Base-by-base conservation (phyloP, 2,329 filamentous ascomycete species). In the Colletotrichum cereale region DNA sequence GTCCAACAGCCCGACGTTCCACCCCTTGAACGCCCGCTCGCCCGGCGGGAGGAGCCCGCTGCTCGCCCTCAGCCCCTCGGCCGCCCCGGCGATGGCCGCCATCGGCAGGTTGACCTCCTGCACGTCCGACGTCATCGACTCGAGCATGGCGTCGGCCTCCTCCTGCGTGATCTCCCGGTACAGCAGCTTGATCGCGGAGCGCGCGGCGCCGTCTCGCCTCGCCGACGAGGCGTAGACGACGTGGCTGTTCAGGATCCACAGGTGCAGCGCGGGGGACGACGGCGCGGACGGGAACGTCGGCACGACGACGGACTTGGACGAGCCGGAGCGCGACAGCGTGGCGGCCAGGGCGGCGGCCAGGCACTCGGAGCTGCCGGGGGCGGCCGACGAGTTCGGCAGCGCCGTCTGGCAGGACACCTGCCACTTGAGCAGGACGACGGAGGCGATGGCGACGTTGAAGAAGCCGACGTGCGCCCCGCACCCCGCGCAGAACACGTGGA, bases 1-100 rank as follows among this genome's bases (percentile, higher is more conserved):
- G 73, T 87, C 85, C 71, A 94, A 77, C 24, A 94, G 78, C 2
- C 90, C 91, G 6, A 94, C 89, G 34, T 86, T 85, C 91, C 91
- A 94, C n/a, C 86, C 87, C 77, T 88, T 85, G 74, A 93, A 92
- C 36, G 75, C 81, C 67, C 89, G 84, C 71, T 91, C 88, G 11
- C 82, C 82, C 0, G 74, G 77, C 1, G 92, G 91, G 11, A 94
- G 77, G 21, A 89, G 76, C 3, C 73, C 52, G 44, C 85, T 88
- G 74, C 87, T 90, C 10, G 76, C 77, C 14, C 82, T 77, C 34
- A 94, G 80, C 12, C 79, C 80, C 7, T 76, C 73, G 1, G 79
- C 74, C 8, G 91, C 79, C 38, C 82, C 81, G 6, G 78, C 68
- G 36, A 91, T 87, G 5, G 88, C 84, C 5, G 83, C 80, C 1